Percentiles rank a stretch among this genome's conserved stretches.
Evolutionary conservation across 345 rosid genomes (phyloP).

Genomic region (Salix udensis): DNA sequence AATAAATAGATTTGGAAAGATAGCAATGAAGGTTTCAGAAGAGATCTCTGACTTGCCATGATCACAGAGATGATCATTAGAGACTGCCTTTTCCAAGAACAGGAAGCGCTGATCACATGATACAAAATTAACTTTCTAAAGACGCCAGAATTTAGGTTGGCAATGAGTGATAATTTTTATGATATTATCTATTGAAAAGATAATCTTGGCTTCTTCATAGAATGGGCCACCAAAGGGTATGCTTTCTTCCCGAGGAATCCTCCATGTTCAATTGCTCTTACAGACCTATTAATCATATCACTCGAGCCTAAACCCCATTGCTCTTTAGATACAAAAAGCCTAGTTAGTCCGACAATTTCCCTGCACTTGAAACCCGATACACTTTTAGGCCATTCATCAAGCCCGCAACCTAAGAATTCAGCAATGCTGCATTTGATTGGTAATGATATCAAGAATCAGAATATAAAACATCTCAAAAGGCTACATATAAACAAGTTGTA

Average conservation of each 20-base stretch:
- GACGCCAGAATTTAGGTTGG: not conserved
- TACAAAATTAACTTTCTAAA: not conserved
- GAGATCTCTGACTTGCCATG: not conserved
- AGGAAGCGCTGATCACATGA: not conserved
- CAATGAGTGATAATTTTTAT: not conserved
- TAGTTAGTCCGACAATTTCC: not conserved
- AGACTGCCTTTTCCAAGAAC: not conserved
- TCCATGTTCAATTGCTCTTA: not conserved
- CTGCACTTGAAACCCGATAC: not conserved
- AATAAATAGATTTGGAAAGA: not conserved
- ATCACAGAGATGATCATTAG: not conserved
- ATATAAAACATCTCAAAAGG: not conserved
- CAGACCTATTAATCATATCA: not conserved
- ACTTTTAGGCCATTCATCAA: not conserved
- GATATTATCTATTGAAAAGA: not conserved
- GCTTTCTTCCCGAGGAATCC: not conserved
- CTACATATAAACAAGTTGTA: not conserved
- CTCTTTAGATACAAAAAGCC: not conserved
- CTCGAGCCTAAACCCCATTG: not conserved
- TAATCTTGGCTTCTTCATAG: not conserved
- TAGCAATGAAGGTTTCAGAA: not conserved
- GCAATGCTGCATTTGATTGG: not conserved
- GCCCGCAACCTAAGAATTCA: not conserved
- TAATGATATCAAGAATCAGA: not conserved
- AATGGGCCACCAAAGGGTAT: not conserved